These are phyloP conservation scores for Stenocarpella maydis DNA, from an alignment of 2,329 filamentous ascomycete genomes.

Conservation along the genomic window DNA sequence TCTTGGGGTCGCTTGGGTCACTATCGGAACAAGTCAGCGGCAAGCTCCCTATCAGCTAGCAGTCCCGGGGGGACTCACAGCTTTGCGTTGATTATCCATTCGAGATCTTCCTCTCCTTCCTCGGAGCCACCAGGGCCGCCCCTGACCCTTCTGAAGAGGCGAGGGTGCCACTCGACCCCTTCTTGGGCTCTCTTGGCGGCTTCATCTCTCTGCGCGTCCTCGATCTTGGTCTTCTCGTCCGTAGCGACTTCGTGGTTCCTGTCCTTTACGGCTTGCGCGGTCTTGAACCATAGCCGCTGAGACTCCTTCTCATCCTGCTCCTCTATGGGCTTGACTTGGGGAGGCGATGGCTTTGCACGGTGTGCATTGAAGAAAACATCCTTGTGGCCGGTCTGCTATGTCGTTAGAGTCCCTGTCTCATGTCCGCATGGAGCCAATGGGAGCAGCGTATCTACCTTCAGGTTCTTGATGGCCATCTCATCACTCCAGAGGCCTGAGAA, in stretches of 20 bases:
- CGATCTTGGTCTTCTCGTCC: constrained; percentile 94
- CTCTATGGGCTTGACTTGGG: constrained; percentile 76
- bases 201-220: constrained; percentile 90
- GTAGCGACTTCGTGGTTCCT: constrained; percentile 90
- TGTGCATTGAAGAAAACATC: constrained; percentile 89
- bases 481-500: constrained; percentile 92
- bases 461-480: constrained; percentile 91
- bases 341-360: constrained; percentile 78
- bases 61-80: constrained; percentile 65
- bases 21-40: constrained; percentile 55
- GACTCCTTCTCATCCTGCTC: constrained; percentile 94
- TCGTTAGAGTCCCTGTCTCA: constrained; percentile 31
- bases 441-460: constrained; percentile 64
- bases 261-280: constrained; percentile 81
- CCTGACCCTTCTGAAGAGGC: constrained; percentile 80
- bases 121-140: constrained; percentile 75
- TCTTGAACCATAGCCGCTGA: constrained; percentile 84
- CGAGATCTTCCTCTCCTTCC: constrained; percentile 86
- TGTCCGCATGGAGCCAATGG: too few species aligned
- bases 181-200: constrained; percentile 81
- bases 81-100: constrained; percentile 91
- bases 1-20: constrained; percentile 63
- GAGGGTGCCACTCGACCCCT: constrained; percentile 86
- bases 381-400: constrained; percentile 80
- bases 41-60: background rate